Evolutionary conservation across 1,284 basidiomycete genomes (phyloP), one percentile per base, ranked within the genome.

Genomic region (Fistulinella staudtii): DNA sequence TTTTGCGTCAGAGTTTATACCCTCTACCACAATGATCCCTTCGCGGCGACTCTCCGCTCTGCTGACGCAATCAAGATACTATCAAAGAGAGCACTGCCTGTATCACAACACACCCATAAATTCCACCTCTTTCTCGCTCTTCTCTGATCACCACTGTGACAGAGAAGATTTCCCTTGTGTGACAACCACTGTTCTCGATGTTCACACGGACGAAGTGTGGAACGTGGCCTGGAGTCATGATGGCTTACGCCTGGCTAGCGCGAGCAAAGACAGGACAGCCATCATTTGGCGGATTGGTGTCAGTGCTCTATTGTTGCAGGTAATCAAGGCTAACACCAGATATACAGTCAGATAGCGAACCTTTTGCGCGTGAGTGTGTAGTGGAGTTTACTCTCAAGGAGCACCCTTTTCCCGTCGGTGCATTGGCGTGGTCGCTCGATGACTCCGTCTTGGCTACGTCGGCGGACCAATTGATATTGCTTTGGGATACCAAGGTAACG

Each of bases 201-300:
- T 85, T 24, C 95, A 99, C 66, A 76, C 74, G 11, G 91, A 97
- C 60, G 93, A 99, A 64, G 93, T 99, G 11, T 99, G 95, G 94
- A 83, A 89, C 57, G 69, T 98, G 49, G 86, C 86, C 61, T 99
- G 94, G 90, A 96, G 93, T 64, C 89, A 93, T 56, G 83, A 87
- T 61, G 95, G 96, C 4, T 69, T 69, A 37, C 83, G 79, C 56
- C 74, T 99, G 28, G 96, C 94, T 13, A 93, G 85, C 51, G 89
- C 86, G 27, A 89, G 94, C 47, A 89, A 80, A 60, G 94, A 98
- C 65, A 82, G 80, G 68, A 76, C 77, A 3, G 92, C 89, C 8
- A 89, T 96, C 51, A 86, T 98, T 42, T 99, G 94, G 94, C 76
- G 76, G 41, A 74, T 92, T 45, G 81, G 80, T 63, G 90, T 90